Percentiles rank a stretch among this genome's conserved stretches.
phyloP scores from a whole-genome alignment of 257 asterid genomes.

The Petrea volubilis region DNA sequence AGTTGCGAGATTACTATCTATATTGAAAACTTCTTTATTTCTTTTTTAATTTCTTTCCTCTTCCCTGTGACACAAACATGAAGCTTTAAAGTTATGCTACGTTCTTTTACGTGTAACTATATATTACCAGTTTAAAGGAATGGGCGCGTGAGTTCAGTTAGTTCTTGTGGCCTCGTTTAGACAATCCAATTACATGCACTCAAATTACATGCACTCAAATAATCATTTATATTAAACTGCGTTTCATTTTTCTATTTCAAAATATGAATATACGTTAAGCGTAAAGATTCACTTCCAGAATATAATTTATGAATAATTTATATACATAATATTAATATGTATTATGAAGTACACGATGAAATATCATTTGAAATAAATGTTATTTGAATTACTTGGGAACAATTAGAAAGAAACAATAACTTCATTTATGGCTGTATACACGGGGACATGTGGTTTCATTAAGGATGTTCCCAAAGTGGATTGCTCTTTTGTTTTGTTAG shows the following conservation, averaged over 20 bases:
- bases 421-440: neutral
- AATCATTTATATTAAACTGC: too few species aligned
- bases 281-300: too few species aligned
- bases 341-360: too few species aligned
- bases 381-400: too few species aligned
- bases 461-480: neutral
- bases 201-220: too few species aligned
- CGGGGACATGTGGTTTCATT: neutral
- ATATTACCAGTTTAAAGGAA: neutral
- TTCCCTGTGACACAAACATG: neutral
- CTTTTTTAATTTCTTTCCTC: neutral
- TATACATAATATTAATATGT: too few species aligned
- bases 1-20: neutral
- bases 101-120: slow-evolving; percentile 21
- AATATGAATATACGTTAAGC: too few species aligned
- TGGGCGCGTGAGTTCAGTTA: neutral
- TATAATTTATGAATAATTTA: too few species aligned
- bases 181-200: too few species aligned
- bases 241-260: too few species aligned
- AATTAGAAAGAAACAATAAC: too few species aligned
- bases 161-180: neutral
- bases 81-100: neutral
- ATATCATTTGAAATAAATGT: too few species aligned
- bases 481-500: neutral
- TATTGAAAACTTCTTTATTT: neutral